Conservation (phyloP, 1,284 basidiomycete genomes). For the Rhodotorula sp. region DNA sequence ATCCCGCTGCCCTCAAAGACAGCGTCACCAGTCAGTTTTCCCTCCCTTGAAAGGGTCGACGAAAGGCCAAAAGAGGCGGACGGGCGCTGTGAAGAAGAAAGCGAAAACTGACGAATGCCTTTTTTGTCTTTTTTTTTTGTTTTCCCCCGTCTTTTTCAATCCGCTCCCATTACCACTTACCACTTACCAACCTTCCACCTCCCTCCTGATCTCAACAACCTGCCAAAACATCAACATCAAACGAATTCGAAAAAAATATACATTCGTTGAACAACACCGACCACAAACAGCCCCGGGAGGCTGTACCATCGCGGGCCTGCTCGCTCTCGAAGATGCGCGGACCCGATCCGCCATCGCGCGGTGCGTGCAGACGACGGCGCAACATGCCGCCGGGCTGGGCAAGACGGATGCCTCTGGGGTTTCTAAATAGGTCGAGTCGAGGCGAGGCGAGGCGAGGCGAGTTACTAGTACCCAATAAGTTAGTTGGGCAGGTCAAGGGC, state of each 20-base stretch:
- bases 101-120: too few relatives aligned
- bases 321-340: constrained; percentile 76
- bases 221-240: too few relatives aligned
- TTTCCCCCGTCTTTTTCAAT: not conserved
- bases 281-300: constrained; percentile 99
- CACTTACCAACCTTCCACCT: too few relatives aligned
- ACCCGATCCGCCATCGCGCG: constrained; percentile 93
- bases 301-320: constrained; percentile 93
- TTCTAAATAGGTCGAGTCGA: not conserved
- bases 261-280: too few relatives aligned
- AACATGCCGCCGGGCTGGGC: constrained; percentile 77
- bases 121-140: not conserved
- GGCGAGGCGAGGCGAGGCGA: too few relatives aligned
- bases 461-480: too few relatives aligned
- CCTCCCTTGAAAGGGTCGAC: not conserved
- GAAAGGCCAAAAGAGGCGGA: too few relatives aligned
- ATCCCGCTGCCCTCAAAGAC: constrained; percentile 97
- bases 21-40: constrained; percentile 81
- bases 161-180: not conserved
- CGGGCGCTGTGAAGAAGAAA: too few relatives aligned
- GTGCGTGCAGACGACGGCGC: constrained; percentile 89
- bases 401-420: constrained; percentile 47
- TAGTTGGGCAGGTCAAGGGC: too few relatives aligned
- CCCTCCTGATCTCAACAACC: too few relatives aligned
- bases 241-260: too few relatives aligned